These are phyloP conservation scores for Cercospora sp. DNA, from an alignment of 2,329 filamentous ascomycete species.

Conservation along the genomic window DNA sequence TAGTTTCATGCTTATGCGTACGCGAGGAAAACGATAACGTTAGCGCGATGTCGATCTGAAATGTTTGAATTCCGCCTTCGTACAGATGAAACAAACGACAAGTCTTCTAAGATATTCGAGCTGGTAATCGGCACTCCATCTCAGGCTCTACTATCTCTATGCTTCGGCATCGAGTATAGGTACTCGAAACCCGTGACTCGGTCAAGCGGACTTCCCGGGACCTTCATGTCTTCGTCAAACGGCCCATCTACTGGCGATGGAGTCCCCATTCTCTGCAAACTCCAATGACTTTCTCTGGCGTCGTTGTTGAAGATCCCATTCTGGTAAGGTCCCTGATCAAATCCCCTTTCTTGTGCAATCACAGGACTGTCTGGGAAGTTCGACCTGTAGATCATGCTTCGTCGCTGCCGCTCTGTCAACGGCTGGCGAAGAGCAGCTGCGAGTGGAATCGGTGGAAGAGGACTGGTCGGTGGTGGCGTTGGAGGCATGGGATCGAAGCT, in stretches of 20 bases:
- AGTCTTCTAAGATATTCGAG: background rate
- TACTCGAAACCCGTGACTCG: constrained; percentile 4
- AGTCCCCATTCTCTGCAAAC: constrained; percentile 2
- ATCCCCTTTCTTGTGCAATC: background rate
- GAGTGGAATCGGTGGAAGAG: background rate
- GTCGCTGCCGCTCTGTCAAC: background rate
- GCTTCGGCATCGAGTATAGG: constrained; percentile 1
- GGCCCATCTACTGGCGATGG: background rate
- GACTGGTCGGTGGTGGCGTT: background rate
- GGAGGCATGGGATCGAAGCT: background rate
- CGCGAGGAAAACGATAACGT: too few species aligned
- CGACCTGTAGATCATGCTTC: background rate
- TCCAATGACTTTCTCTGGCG: constrained; percentile 4
- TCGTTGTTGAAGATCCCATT: background rate
- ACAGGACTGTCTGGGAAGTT: background rate
- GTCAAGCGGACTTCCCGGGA: background rate
- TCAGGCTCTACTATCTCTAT: background rate
- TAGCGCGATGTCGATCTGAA: too few species aligned
- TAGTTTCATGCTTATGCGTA: too few species aligned
- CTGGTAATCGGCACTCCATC: background rate
- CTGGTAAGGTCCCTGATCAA: background rate
- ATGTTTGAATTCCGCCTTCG: too few species aligned
- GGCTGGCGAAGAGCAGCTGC: background rate
- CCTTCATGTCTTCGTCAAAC: background rate
- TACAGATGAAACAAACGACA: background rate